A percentile compares a stretch with the other conserved stretches of the same genome.
phyloP scores from a whole-genome alignment of 441 rosid genomes.

The Flueggea neowawraea region DNA sequence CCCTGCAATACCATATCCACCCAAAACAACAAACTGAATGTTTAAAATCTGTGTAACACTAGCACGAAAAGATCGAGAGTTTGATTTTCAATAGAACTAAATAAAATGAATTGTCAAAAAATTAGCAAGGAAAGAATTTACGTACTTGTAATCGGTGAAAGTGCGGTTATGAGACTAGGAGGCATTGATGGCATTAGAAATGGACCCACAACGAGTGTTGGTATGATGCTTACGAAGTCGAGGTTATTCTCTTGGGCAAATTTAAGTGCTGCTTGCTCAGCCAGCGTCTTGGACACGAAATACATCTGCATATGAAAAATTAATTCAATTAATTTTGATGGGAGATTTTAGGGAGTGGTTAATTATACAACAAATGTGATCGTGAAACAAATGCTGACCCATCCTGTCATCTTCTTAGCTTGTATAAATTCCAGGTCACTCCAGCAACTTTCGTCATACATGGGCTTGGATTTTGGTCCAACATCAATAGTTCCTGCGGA shows the following conservation, averaged over 20 bases:
- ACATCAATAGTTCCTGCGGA: conserved; percentile 93
- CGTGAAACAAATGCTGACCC: conserved; percentile 43
- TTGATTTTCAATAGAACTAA: no score
- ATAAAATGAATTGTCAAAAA: no score
- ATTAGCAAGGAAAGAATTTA: background rate
- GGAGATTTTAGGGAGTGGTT: no score
- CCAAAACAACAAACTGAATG: no score
- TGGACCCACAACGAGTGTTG: conserved; percentile 82
- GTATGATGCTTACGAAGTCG: conserved; percentile 73
- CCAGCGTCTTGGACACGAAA: conserved; percentile 73
- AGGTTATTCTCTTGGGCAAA: conserved; percentile 67
- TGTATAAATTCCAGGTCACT: conserved; percentile 66
- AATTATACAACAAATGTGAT: no score
- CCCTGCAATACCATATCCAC: background rate
- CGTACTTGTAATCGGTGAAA: conserved; percentile 65
- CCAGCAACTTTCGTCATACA: conserved; percentile 75
- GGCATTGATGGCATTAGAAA: conserved; percentile 83
- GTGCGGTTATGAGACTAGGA: conserved; percentile 85
- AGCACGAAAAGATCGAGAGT: no score
- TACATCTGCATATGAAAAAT: conserved; percentile 51
- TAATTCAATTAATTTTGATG: background rate
- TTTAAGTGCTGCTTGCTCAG: conserved; percentile 93
- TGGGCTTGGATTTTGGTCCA: conserved; percentile 42
- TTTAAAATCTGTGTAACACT: no score
- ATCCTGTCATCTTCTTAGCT: conserved; percentile 77